Base-by-base conservation (phyloP, 31 red algal genomes). In the Odonthalia washingtoniensis region DNA sequence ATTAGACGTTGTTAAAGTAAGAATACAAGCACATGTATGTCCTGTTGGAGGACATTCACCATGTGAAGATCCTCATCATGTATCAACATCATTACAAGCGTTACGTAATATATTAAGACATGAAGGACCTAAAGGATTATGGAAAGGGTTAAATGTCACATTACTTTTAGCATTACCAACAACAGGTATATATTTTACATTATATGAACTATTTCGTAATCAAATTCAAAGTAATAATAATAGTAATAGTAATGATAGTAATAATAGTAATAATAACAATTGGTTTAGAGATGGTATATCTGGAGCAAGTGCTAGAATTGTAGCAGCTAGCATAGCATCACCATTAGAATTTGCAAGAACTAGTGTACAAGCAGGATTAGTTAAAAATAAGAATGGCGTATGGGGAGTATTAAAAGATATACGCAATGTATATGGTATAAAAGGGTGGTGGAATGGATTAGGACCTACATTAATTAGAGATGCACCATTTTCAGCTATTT, bases 401-500 rank as follows among this genome's bases (percentile, higher is more conserved):
- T 24, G 52, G 27, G 88, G 84, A 24, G 84, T 91, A 65, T 82
- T 94, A 43, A 70, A 43, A 27, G 78, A 90, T 40, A 46, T 97
- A 39, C 32, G 43, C 21, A 44, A 64, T 2, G 12, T 41, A 24
- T 77, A 88, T 31, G 97, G 97, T 5, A n/a, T 89, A 3, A 42
- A 41, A 46, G 91, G 85, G 4, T 88, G 94, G 78, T 99, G 91
- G 91, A 62, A 88, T 12, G 97, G 97, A 14, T 67, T 96, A 17
- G 85, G 67, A 2, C 84, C 94, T 30, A 99, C 97, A 24, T 80
- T 99, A 67, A 30, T 93, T 44, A 85, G 97, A 36, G 97, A 99
- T 83, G 97, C 91, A 26, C 97, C 97, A 30, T 99, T 99, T 77
- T 99, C 97, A 0, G 97, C 94, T 2, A 94, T 99, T 53, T 99